Evolutionary conservation across 1,284 basidiomycete genomes (phyloP).

Genomic region (Melampsora abietis-canadensis): DNA sequence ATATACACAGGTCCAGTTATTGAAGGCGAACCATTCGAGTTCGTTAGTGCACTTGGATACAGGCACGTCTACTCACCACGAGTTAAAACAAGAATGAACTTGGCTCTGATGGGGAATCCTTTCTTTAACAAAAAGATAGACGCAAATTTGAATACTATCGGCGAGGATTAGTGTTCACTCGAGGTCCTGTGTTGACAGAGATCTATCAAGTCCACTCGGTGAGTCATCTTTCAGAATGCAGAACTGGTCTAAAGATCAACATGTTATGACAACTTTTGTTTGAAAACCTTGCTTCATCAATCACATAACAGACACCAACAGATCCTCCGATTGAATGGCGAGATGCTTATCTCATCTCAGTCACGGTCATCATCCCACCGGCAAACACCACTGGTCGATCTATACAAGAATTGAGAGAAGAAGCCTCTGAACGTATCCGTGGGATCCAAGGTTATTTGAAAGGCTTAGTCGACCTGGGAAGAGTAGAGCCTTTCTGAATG

Average conservation of each 20-base stretch:
- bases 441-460: conserved; percentile 35
- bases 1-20: conserved; percentile 26
- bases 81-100: too few species aligned
- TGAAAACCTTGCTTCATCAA: not conserved
- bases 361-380: conserved; percentile 33
- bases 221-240: not conserved
- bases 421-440: conserved; percentile 26
- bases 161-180: conserved; percentile 18
- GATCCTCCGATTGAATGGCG: conserved; percentile 3
- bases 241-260: not conserved
- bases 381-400: conserved; percentile 2
- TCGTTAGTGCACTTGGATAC: conserved; percentile 32
- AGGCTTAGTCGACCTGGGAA: conserved; percentile 32
- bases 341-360: conserved; percentile 21
- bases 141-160: conserved; percentile 26
- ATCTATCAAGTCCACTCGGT: conserved; percentile 20
- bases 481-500: conserved; percentile 37
- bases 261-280: not conserved
- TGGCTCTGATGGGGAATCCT: not conserved
- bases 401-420: conserved; percentile 27
- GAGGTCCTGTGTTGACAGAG: conserved; percentile 29
- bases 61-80: conserved; percentile 8
- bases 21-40: conserved; percentile 37
- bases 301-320: conserved; percentile 5
- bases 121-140: conserved; percentile 12